Conservation (phyloP, 371 early-diverging fungal species). For the Massospora cicadina region DNA sequence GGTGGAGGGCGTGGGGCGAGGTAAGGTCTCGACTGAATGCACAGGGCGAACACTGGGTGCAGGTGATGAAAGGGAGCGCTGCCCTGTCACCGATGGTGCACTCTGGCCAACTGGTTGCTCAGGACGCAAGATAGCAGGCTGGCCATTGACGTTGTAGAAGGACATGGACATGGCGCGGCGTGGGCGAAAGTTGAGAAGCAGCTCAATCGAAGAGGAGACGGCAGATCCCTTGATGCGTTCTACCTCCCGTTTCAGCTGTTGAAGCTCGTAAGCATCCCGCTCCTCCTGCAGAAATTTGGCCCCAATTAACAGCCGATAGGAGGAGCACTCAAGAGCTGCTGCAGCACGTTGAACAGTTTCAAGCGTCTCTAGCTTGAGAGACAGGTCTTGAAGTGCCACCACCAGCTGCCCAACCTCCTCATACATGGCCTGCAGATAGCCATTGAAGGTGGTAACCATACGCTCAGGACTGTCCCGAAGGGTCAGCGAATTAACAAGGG, state of each 20-base stretch:
- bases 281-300: conserved; percentile 19
- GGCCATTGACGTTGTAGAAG: conserved; percentile 5
- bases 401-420: conserved; percentile 18
- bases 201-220: conserved; percentile 9
- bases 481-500: conserved; percentile 15
- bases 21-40: conserved; percentile 17
- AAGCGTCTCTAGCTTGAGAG: conserved; percentile 14
- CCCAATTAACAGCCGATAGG: conserved; percentile 19
- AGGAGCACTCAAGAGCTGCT: conserved; percentile 19
- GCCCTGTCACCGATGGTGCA: not conserved
- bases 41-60: conserved; percentile 11
- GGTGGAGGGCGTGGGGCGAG: conserved; percentile 16
- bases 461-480: conserved; percentile 1
- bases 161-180: conserved; percentile 13
- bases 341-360: conserved; percentile 17
- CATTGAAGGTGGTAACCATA: not conserved
- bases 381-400: conserved; percentile 14
- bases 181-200: conserved; percentile 7
- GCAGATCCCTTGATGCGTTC: conserved; percentile 5
- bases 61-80: conserved; percentile 6
- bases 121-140: not conserved
- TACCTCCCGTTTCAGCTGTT: conserved; percentile 14
- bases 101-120: not conserved
- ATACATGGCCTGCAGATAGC: conserved; percentile 15
- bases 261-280: conserved; percentile 17